Conservation (phyloP, 495 filamentous ascomycete genomes). For the Oleoguttula mirabilis region DNA sequence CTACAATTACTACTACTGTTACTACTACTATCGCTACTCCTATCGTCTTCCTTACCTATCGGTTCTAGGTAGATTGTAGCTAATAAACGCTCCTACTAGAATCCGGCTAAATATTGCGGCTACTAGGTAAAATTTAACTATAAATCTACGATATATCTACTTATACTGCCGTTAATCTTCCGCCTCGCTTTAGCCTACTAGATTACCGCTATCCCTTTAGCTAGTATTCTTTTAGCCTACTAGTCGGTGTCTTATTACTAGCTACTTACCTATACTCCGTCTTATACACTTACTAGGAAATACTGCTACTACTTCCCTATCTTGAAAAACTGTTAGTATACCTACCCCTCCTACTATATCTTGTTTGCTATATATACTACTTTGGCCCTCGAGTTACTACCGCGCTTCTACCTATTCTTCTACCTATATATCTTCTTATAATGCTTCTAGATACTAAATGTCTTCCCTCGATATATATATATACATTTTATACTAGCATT, state of each 20-base stretch:
- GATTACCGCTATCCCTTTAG: neutral
- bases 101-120: neutral
- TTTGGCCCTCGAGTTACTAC: neutral
- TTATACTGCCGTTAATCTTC: neutral
- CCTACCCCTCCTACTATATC: neutral
- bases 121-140: neutral
- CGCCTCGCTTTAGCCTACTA: neutral
- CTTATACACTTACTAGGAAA: neutral
- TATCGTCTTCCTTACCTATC: neutral
- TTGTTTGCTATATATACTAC: no score
- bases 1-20: neutral
- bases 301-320: neutral
- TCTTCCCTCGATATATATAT: neutral
- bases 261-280: neutral
- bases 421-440: neutral
- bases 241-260: neutral
- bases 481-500: neutral
- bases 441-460: neutral
- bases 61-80: neutral
- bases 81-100: neutral
- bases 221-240: neutral
- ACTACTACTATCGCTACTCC: neutral
- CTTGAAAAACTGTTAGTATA: neutral
- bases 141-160: neutral
- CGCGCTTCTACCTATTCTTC: neutral